Evolutionary conservation across 305 asterid species (phyloP).

Genomic region (Solanum hybrid): DNA sequence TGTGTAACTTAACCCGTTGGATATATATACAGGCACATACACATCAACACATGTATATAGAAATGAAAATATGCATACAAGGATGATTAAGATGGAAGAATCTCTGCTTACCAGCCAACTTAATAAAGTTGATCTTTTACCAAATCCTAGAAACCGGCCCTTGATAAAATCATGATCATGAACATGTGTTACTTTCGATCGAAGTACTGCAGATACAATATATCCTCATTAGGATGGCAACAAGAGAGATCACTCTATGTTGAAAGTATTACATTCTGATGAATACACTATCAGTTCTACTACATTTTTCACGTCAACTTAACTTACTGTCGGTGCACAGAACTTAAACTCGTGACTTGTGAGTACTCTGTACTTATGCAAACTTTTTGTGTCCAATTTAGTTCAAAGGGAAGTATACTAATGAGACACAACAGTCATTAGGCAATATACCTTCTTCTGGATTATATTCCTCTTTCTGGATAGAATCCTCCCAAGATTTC

Average conservation of each 20-base stretch:
- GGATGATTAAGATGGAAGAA: neutral
- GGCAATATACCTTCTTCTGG: conserved; percentile 30
- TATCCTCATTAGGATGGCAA: neutral
- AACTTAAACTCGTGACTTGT: neutral
- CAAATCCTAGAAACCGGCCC: conserved; percentile 39
- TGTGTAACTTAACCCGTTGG: neutral
- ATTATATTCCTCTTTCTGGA: conserved; percentile 27
- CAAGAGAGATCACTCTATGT: neutral
- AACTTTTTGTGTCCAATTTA: neutral
- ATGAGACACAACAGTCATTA: neutral
- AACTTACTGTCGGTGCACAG: neutral
- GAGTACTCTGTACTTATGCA: neutral
- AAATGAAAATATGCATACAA: neutral
- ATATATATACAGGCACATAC: neutral
- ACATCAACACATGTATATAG: neutral
- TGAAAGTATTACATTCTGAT: neutral
- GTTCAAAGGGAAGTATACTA: neutral
- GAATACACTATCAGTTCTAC: neutral
- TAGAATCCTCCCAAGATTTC: conserved; percentile 58
- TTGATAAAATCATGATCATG: conserved; percentile 50
- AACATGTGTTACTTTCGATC: conserved; percentile 34
- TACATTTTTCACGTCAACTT: neutral
- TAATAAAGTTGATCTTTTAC: conserved; percentile 25
- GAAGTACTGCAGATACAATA: conserved; percentile 25
- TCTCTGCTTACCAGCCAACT: conserved; percentile 52